A percentile compares a stretch with the other conserved stretches of the same genome.
phyloP scores from a whole-genome alignment of 73 alveolate genomes.

The Paramecium tetraurelia region DNA sequence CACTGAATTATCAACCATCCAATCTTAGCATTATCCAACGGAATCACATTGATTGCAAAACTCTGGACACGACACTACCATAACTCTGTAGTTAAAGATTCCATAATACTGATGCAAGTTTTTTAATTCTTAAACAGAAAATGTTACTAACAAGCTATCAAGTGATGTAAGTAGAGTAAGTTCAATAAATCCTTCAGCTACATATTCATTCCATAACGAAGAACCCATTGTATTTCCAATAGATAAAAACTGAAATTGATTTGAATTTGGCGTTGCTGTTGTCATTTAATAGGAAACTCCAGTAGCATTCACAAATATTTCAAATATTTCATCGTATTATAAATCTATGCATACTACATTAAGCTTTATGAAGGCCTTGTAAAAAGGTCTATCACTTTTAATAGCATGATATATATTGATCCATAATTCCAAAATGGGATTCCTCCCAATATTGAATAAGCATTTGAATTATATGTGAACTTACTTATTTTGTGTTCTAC shows the following conservation, averaged over 20 bases:
- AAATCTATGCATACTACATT: not conserved
- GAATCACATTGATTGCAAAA: not conserved
- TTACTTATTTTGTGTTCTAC: not conserved
- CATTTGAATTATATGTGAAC: not conserved
- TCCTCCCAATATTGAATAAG: not conserved
- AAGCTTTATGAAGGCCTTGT: not conserved
- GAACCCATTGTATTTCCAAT: not conserved
- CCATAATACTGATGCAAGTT: not conserved
- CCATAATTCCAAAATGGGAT: not conserved
- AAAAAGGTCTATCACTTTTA: not conserved
- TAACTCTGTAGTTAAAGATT: not conserved
- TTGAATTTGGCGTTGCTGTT: not conserved
- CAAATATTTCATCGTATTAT: not conserved
- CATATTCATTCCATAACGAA: not conserved
- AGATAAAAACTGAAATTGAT: not conserved
- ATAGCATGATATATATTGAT: not conserved
- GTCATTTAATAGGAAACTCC: not conserved
- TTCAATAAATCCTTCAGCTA: not conserved
- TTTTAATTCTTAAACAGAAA: not conserved
- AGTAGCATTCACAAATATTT: not conserved
- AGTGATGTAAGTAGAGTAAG: not conserved
- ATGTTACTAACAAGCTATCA: not conserved
- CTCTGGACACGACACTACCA: not conserved
- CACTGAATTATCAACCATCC: not conserved
- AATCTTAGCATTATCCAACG: not conserved